Conservation (phyloP, 2,329 filamentous ascomycete species). For the Fusarium poae region DNA sequence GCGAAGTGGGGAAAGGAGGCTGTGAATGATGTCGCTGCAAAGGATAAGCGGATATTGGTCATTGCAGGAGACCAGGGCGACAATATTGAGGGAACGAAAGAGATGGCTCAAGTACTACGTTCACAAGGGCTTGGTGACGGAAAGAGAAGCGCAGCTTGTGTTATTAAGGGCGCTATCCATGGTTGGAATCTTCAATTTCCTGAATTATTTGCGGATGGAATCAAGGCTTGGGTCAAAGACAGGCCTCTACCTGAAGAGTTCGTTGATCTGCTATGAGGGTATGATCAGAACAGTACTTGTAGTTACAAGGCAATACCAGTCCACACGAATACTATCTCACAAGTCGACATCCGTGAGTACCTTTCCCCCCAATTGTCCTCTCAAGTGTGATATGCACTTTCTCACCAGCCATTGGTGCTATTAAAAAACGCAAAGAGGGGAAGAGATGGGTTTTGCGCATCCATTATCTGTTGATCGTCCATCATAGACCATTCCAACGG, state of each 20-base stretch:
- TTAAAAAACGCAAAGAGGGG: constrained; percentile 25
- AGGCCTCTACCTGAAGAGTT: constrained; percentile 46
- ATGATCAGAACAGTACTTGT: neutral
- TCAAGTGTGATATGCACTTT: rapidly evolving
- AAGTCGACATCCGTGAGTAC: rapidly evolving
- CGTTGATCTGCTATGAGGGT: constrained; percentile 2
- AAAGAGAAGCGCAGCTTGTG: neutral
- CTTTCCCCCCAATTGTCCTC: neutral
- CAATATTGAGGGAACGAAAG: constrained; percentile 44
- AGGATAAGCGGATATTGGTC: constrained; percentile 42
- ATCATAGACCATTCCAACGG: neutral
- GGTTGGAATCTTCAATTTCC: constrained; percentile 59
- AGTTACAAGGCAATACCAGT: neutral
- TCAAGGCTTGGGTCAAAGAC: constrained; percentile 55
- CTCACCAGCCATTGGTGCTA: neutral
- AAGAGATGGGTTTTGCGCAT: constrained; percentile 11
- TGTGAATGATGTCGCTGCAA: constrained; percentile 41
- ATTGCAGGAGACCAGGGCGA: constrained; percentile 54
- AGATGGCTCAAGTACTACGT: constrained; percentile 29
- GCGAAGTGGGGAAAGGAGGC: constrained; percentile 42
- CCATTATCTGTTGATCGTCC: neutral
- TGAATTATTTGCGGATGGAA: constrained; percentile 54
- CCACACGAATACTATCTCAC: too few species aligned
- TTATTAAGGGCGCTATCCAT: constrained; percentile 43
- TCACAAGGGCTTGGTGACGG: neutral